Evolutionary conservation across 768 basidiomycete species (phyloP), one percentile per base, ranked within the genome.

Genomic region (Lactarius quietus): DNA sequence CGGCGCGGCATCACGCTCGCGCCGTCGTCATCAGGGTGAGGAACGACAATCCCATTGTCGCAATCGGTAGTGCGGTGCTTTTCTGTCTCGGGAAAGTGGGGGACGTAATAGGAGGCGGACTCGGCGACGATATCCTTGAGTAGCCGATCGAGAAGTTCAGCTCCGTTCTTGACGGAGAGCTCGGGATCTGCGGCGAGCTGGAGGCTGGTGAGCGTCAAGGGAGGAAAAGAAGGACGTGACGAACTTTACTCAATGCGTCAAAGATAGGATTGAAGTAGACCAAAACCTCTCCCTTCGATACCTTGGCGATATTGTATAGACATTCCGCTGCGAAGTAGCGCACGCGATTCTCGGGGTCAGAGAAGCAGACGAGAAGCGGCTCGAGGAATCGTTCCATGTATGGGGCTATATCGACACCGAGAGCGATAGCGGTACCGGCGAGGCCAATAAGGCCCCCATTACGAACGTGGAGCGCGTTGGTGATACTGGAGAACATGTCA

Each of bases 251-350:
- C 67, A 98, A 82, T 1, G 95, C 90, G 76, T 98, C 97, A 71
- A 99, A 99, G 62, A 98, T 93, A 63, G 95, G 94, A 73, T 99
- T 99, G 80, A 98, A 99, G 74, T 95, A 97, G 17, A 98, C 86
- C 63, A 99, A 79, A 36, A 98, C 89, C 76, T 98, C 96, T 43
- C 96, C 97, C 72, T 97, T 96, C 36, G 95, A 96, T 18, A 97
- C 95, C 76, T 95, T 93, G 31, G 92, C 93, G 68, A 99, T 95
- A 77, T 99, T 99, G 79, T 99, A 99, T 68, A 99, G 78, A 73
- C 95, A 96, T 74, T 99, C 97, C 29, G 94, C 95, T 6, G 96
- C 96, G 79, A 97, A 98, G 78, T 98, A 99, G 52, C 94, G 86
- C 66, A 98, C 93, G 73, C 94, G 84, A 77, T 92, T 94, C 80